phyloP scores from a whole-genome alignment of 2,329 filamentous ascomycete species.

The Pseudopyricularia javanii region DNA sequence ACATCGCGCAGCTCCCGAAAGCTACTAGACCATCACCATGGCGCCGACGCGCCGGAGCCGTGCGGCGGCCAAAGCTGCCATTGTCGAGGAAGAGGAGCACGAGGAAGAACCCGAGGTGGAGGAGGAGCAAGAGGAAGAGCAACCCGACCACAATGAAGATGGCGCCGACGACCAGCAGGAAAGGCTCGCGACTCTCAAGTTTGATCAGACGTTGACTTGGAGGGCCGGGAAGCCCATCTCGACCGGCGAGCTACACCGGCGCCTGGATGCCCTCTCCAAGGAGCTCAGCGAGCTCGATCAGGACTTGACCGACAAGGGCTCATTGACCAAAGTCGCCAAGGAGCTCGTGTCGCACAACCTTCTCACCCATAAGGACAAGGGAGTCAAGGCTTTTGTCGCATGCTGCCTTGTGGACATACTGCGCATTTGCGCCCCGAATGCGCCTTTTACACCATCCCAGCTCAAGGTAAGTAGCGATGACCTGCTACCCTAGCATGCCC shows the following conservation, averaged over 20 bases:
- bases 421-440: conserved; percentile 84
- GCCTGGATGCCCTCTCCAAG: conserved; percentile 67
- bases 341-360: conserved; percentile 75
- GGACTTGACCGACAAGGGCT: conserved; percentile 71
- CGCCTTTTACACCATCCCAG: conserved; percentile 81
- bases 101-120: conserved; percentile 6
- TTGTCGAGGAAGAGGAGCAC: conserved; percentile 2
- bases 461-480: conserved; percentile 52
- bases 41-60: conserved; percentile 2
- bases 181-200: conserved; percentile 45
- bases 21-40: not conserved
- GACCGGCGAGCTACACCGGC: conserved; percentile 67
- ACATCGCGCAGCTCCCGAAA: not conserved
- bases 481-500: not conserved
- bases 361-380: conserved; percentile 82
- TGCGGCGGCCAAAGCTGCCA: not conserved
- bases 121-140: conserved; percentile 7
- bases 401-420: conserved; percentile 90
- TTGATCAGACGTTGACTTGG: conserved; percentile 83
- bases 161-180: conserved; percentile 7
- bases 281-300: conserved; percentile 82
- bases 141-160: not conserved
- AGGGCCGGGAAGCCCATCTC: conserved; percentile 81
- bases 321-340: conserved; percentile 71
- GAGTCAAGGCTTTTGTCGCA: conserved; percentile 78